Evolutionary conservation across 495 filamentous ascomycete species (phyloP).

Genomic region (Penicillium alfredii): DNA sequence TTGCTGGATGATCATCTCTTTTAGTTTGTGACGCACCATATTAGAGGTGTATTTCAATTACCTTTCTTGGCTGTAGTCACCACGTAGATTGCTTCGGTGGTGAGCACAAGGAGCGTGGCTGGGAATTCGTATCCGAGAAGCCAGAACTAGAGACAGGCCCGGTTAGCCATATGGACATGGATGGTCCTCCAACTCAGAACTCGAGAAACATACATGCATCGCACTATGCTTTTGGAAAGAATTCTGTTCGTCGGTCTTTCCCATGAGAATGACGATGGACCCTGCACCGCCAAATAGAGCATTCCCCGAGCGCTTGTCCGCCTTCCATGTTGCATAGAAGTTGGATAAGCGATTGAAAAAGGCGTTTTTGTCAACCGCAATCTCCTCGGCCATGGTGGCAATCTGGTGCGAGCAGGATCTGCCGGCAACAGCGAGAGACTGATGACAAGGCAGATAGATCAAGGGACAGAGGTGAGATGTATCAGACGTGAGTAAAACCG

Average conservation of each 20-base stretch:
- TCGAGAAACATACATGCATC: constrained; percentile 66
- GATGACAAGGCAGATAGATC: neutral
- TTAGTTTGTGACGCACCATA: too few relatives aligned
- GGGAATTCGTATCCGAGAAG: constrained; percentile 98
- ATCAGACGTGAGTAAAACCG: too few relatives aligned
- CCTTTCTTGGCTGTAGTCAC: constrained; percentile 98
- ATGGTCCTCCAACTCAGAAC: neutral
- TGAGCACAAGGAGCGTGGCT: constrained; percentile 87
- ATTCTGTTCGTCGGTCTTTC: constrained; percentile 82
- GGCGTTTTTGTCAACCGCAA: constrained; percentile 83
- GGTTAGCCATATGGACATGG: constrained; percentile 7
- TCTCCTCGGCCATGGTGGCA: constrained; percentile 52
- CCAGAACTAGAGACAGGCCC: constrained; percentile 69
- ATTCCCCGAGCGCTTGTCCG: constrained; percentile 74
- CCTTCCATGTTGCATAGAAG: constrained; percentile 88
- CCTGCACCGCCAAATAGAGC: constrained; percentile 75
- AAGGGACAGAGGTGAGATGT: too few relatives aligned
- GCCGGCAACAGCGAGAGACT: constrained; percentile 12
- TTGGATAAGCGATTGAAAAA: constrained; percentile 89
- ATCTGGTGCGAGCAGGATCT: constrained; percentile 15
- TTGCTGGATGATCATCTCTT: constrained; percentile 50
- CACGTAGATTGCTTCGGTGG: constrained; percentile 77
- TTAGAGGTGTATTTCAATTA: too few relatives aligned
- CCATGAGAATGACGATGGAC: constrained; percentile 84
- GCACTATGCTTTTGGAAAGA: constrained; percentile 91